These are phyloP conservation scores for Aureobasidium zeae DNA, from an alignment of 2,329 filamentous ascomycete species.

Conservation along the genomic window DNA sequence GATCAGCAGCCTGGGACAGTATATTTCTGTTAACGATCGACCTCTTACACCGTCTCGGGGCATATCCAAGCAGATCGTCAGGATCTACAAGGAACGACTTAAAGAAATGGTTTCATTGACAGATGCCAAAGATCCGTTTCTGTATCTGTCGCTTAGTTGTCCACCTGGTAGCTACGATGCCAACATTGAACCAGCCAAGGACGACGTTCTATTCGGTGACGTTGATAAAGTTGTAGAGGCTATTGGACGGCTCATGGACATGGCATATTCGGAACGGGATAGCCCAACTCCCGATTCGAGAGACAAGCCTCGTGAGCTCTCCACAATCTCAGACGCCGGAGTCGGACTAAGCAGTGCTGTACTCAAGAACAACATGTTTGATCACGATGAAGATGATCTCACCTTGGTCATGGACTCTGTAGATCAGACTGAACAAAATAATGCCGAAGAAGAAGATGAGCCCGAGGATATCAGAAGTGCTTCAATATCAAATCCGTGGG, in stretches of 20 bases:
- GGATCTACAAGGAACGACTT: slow-evolving; percentile 44
- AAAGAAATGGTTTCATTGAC: slow-evolving; percentile 23
- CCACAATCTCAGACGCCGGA: background rate
- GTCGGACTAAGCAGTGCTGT: background rate
- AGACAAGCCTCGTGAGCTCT: slow-evolving; percentile 13
- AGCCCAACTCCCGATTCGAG: background rate
- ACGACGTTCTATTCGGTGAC: slow-evolving; percentile 59
- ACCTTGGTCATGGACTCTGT: slow-evolving; percentile 16
- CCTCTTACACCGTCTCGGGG: slow-evolving; percentile 50
- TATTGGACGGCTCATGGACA: slow-evolving; percentile 38
- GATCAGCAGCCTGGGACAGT: slow-evolving; percentile 39
- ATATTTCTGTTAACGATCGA: slow-evolving; percentile 59
- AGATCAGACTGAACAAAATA: slow-evolving; percentile 14
- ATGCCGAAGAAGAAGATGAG: slow-evolving; percentile 26
- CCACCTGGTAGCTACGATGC: slow-evolving; percentile 56
- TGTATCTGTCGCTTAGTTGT: slow-evolving; percentile 56
- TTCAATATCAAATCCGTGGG: slow-evolving; percentile 40
- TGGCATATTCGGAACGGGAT: slow-evolving; percentile 25
- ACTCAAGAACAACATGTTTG: slow-evolving; percentile 28
- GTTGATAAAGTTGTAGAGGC: slow-evolving; percentile 38
- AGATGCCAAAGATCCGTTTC: slow-evolving; percentile 46
- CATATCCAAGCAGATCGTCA: slow-evolving; percentile 50
- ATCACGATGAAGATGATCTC: slow-evolving; percentile 29
- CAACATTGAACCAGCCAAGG: slow-evolving; percentile 63
- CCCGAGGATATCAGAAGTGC: slow-evolving; percentile 26